Evolutionary conservation across 2,329 filamentous ascomycete genomes (phyloP), one percentile per base, ranked within the genome.

Genomic region (Colletotrichum tabaci): DNA sequence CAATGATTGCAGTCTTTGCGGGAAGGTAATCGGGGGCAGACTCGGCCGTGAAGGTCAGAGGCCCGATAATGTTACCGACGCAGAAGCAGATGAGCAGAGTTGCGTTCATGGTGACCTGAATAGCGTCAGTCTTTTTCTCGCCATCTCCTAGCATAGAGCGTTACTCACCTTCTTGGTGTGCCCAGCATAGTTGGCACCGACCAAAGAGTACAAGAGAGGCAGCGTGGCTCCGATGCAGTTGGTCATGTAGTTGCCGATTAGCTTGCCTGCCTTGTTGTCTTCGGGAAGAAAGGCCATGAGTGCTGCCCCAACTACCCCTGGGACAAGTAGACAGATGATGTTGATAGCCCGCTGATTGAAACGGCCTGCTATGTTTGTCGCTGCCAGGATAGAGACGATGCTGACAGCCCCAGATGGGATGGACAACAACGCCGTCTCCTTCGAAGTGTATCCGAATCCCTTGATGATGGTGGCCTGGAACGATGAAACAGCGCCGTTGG

Each of bases 381-480:
- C 84, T 5, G 87, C 77, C 2, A 93, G 78, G 64, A 92, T 91
- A 53, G 91, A 82, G 7, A 90, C 76, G 30, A 88, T 83, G 77
- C 92, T 91, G 7, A 92, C 78, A 0, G 85, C 87, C 0, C 91
- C 91, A 67, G 92, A 92, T 0, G 91, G 91, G 73, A 93, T 92
- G 76, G 91, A 92, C 15, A 93, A 83, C 3, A 93, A 81, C 2
- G 87, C 89, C 0, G 90, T 89, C 3, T 76, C 82, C 78, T 87
- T 89, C 61, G 87, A 87, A 77, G 90, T 85, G 72, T 88, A 91
- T 0, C 90, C 89, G 2, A 93, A 84, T 0, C 89, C 89, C n/a
- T 82, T 82, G 7, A 93, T 79, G 66, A 93, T 92, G 10, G 92
- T 80, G 0, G 91, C 90, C 0, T 91, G 90, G 70, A 93, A 93